Percentiles rank a stretch among this genome's conserved stretches.
These are phyloP conservation scores for Phytophthora citricola DNA, from an alignment of 352 stramenopile species.

Conservation along the genomic window DNA sequence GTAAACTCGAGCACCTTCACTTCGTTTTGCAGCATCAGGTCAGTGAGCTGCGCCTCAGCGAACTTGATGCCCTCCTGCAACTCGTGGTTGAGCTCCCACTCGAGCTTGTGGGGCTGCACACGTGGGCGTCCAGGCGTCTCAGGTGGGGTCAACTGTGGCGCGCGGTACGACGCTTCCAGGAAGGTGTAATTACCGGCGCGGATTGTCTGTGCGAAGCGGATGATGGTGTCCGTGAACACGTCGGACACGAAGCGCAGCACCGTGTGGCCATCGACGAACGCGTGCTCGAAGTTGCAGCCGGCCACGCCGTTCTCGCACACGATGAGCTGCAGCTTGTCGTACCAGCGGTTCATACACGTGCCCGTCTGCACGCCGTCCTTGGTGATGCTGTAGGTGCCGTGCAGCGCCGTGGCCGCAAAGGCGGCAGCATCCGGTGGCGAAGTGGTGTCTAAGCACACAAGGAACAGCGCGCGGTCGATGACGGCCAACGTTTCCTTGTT, in stretches of 20 bases:
- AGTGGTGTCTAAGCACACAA: constrained; percentile 95
- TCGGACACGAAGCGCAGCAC: constrained; percentile 91
- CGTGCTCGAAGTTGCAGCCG: constrained; percentile 98
- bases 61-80: constrained; percentile 92
- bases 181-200: constrained; percentile 82
- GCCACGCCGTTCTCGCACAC: constrained; percentile 94
- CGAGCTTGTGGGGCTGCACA: constrained; percentile 90
- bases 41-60: constrained; percentile 93
- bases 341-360: constrained; percentile 97
- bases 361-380: constrained; percentile 80
- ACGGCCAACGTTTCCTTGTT: constrained; percentile 87
- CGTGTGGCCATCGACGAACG: constrained; percentile 97
- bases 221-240: constrained; percentile 93
- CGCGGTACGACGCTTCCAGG: constrained; percentile 77
- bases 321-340: constrained; percentile 97
- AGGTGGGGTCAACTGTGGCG: constrained; percentile 60
- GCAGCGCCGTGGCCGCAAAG: constrained; percentile 88
- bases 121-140: constrained; percentile 46
- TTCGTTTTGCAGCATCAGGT: constrained; percentile 95
- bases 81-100: constrained; percentile 86
- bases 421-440: constrained; percentile 75
- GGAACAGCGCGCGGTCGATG: constrained; percentile 94
- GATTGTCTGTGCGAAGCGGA: constrained; percentile 94
- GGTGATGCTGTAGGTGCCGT: constrained; percentile 92
- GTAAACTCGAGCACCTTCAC: constrained; percentile 95